These are phyloP conservation scores for Calonectria leucothoes DNA, from an alignment of 2,329 filamentous ascomycete species.

Conservation along the genomic window DNA sequence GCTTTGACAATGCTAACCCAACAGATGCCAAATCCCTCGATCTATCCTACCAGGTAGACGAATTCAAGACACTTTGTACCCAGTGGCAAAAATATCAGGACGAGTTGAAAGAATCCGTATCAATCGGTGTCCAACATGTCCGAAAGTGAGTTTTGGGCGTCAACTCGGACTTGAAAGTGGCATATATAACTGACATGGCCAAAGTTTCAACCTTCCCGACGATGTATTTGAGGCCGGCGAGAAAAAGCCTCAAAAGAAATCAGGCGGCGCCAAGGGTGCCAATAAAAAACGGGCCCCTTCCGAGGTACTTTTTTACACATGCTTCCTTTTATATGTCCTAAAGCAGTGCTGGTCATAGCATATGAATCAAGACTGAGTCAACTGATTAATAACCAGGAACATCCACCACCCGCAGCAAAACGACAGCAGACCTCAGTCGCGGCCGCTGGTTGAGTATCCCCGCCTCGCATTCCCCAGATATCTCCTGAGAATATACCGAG, in stretches of 20 bases:
- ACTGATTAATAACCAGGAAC: slow-evolving; percentile 49
- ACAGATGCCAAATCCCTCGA: slow-evolving; percentile 78
- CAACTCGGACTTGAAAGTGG: neutral
- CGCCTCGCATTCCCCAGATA: slow-evolving; percentile 18
- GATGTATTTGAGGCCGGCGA: slow-evolving; percentile 91
- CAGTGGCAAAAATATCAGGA: slow-evolving; percentile 80
- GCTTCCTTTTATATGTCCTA: slow-evolving; percentile 24
- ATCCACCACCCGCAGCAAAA: slow-evolving; percentile 53
- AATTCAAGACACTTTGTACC: slow-evolving; percentile 87
- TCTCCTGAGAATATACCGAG: slow-evolving; percentile 22
- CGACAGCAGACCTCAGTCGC: slow-evolving; percentile 55
- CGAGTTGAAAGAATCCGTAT: slow-evolving; percentile 70
- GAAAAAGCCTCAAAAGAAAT: slow-evolving; percentile 73
- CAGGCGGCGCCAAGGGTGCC: slow-evolving; percentile 49
- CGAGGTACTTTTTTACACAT: slow-evolving; percentile 52
- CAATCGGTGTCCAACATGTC: slow-evolving; percentile 83
- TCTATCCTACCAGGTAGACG: slow-evolving; percentile 82
- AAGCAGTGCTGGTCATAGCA: slow-evolving; percentile 20
- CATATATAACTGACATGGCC: slow-evolving; percentile 23
- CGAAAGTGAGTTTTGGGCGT: slow-evolving; percentile 74
- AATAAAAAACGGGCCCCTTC: slow-evolving; percentile 62
- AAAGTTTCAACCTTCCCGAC: slow-evolving; percentile 85
- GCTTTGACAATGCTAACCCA: slow-evolving; percentile 45
- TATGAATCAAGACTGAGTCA: slow-evolving; percentile 21
- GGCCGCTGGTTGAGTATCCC: slow-evolving; percentile 50